Evolutionary conservation across 345 rosid genomes (phyloP).

Genomic region (Turritis glabra): DNA sequence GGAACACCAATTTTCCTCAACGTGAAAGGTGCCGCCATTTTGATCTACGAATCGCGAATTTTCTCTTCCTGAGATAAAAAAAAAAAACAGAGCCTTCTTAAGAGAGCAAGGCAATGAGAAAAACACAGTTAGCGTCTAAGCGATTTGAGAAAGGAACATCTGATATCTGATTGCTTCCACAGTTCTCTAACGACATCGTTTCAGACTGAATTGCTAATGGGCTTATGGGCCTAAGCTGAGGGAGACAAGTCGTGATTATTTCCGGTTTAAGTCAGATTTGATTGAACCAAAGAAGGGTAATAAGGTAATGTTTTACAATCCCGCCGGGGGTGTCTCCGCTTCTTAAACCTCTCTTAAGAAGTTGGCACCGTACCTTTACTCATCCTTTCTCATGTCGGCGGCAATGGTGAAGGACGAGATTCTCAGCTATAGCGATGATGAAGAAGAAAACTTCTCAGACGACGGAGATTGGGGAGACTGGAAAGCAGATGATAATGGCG

Average conservation of each 20-base stretch:
- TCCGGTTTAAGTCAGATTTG: not conserved
- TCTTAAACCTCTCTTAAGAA: slow-evolving; percentile 37
- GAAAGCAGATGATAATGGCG: slow-evolving; percentile 50
- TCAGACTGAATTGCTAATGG: not conserved
- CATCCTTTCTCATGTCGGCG: slow-evolving; percentile 11
- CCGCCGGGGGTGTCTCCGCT: slow-evolving; percentile 31
- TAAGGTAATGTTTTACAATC: not conserved
- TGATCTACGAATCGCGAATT: slow-evolving; percentile 16
- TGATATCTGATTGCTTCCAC: not conserved
- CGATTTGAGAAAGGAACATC: slow-evolving; percentile 24
- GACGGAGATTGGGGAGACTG: slow-evolving; percentile 69
- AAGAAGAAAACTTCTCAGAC: slow-evolving; percentile 38
- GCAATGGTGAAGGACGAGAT: slow-evolving; percentile 25
- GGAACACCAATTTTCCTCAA: slow-evolving; percentile 69
- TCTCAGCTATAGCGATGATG: slow-evolving; percentile 27
- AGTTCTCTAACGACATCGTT: slow-evolving; percentile 13
- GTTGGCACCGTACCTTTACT: slow-evolving; percentile 23
- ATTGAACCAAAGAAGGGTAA: slow-evolving; percentile 26
- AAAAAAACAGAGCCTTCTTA: not conserved
- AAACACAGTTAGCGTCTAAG: not conserved
- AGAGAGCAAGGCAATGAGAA: not conserved
- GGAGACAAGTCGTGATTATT: not conserved
- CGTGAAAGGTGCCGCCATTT: slow-evolving; percentile 58
- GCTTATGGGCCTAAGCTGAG: slow-evolving; percentile 4
- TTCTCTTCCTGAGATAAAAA: not conserved